These are phyloP conservation scores for Cercophora samala DNA, from an alignment of 495 filamentous ascomycete genomes.

Conservation along the genomic window DNA sequence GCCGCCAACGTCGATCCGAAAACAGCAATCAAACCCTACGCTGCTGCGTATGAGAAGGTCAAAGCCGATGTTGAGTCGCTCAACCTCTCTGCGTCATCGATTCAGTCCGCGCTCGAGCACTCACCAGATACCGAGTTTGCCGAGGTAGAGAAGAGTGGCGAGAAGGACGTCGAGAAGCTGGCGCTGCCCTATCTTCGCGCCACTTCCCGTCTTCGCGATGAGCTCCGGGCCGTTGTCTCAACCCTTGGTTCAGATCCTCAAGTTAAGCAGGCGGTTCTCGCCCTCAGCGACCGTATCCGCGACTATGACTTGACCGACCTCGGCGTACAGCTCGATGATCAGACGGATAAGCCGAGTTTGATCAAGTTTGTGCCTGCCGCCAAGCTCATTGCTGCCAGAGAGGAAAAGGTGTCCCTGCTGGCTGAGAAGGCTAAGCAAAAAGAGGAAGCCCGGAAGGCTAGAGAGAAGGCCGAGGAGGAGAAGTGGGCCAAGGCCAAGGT, in stretches of 20 bases:
- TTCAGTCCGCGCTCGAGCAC: slow-evolving; percentile 34
- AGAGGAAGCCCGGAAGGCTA: slow-evolving; percentile 52
- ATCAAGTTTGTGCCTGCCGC: slow-evolving; percentile 74
- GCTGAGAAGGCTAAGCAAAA: slow-evolving; percentile 56
- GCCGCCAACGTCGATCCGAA: slow-evolving; percentile 44
- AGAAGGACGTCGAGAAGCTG: slow-evolving; percentile 46
- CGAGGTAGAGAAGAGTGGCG: slow-evolving; percentile 37
- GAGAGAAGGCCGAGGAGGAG: slow-evolving; percentile 49
- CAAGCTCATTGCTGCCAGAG: slow-evolving; percentile 67
- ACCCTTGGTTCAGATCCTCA: slow-evolving; percentile 41
- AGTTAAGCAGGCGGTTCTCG: slow-evolving; percentile 58
- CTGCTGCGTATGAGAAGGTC: slow-evolving; percentile 38
- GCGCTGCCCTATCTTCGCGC: slow-evolving; percentile 64
- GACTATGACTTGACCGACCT: slow-evolving; percentile 74
- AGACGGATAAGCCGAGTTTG: slow-evolving; percentile 63
- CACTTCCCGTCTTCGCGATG: slow-evolving; percentile 64
- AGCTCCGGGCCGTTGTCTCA: slow-evolving; percentile 59
- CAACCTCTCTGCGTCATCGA: slow-evolving; percentile 31
- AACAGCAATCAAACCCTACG: slow-evolving; percentile 46
- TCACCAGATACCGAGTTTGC: slow-evolving; percentile 42
- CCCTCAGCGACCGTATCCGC: slow-evolving; percentile 74
- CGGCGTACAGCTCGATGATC: slow-evolving; percentile 85
- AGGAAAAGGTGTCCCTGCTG: slow-evolving; percentile 60
- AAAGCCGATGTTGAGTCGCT: slow-evolving; percentile 39
- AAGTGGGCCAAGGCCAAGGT: slow-evolving; percentile 70